Evolutionary conservation across 768 basidiomycete species (phyloP).

Genomic region (Gloeopeniophorella convolvens): DNA sequence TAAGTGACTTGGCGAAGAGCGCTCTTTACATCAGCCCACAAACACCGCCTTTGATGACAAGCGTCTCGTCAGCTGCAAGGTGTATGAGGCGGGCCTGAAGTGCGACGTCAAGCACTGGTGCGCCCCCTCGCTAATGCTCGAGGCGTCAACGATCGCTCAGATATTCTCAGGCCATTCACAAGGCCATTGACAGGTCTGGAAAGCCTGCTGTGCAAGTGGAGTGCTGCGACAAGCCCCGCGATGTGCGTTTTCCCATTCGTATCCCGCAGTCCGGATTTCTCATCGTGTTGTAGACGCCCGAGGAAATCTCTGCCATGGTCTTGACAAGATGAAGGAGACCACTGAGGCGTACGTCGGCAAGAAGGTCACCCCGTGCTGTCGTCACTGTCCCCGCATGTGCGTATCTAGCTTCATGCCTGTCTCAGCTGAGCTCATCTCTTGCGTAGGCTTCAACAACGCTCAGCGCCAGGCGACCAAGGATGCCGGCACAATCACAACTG

Average conservation of each 20-base stretch:
- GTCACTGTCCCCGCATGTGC: slow-evolving; percentile 94
- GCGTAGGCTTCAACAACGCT: slow-evolving; percentile 92
- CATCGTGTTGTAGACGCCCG: slow-evolving; percentile 62
- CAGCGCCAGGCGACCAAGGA: slow-evolving; percentile 99
- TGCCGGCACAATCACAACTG: slow-evolving; percentile 92
- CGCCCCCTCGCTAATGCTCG: neutral
- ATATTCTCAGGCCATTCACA: slow-evolving; percentile 77
- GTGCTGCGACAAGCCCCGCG: slow-evolving; percentile 71
- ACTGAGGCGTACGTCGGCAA: slow-evolving; percentile 96
- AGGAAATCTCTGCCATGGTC: slow-evolving; percentile 95
- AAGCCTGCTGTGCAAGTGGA: slow-evolving; percentile 76
- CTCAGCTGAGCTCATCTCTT: slow-evolving; percentile 11
- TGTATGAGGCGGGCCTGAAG: slow-evolving; percentile 73
- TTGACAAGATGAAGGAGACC: slow-evolving; percentile 97
- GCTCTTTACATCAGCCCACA: slow-evolving; percentile 80
- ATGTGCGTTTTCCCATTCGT: slow-evolving; percentile 46
- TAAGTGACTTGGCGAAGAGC: slow-evolving; percentile 97
- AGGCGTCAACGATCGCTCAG: too few species aligned
- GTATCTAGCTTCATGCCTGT: slow-evolving; percentile 25
- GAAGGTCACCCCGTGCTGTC: slow-evolving; percentile 93
- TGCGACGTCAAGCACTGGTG: slow-evolving; percentile 84
- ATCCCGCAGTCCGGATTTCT: neutral
- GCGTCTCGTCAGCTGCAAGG: slow-evolving; percentile 84
- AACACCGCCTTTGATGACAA: slow-evolving; percentile 98
- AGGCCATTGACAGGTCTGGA: slow-evolving; percentile 66